These are phyloP conservation scores for Sphaerosporella brunnea DNA, from an alignment of 495 filamentous ascomycete species.

Conservation along the genomic window DNA sequence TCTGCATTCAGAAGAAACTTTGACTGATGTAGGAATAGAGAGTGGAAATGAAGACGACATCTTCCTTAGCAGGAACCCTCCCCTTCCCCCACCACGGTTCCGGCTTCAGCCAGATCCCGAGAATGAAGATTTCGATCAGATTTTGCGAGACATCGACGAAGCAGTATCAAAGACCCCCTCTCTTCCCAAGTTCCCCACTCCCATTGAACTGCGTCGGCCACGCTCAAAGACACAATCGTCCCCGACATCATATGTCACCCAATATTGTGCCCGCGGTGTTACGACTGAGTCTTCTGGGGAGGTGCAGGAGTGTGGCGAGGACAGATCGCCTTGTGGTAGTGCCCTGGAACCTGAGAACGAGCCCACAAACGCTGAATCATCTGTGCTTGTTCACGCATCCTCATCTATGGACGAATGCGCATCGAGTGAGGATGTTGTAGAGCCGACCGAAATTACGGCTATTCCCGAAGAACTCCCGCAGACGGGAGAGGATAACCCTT, in stretches of 20 bases:
- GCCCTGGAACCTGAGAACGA: too few species aligned
- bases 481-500: too few species aligned
- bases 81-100: neutral
- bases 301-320: too few species aligned
- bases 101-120: neutral
- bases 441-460: too few species aligned
- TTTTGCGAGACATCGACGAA: neutral
- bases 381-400: too few species aligned
- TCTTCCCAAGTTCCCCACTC: neutral
- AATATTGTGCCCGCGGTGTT: neutral
- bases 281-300: neutral
- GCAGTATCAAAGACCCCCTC: neutral
- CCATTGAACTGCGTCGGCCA: neutral
- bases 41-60: neutral
- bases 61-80: neutral
- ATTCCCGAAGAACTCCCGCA: too few species aligned
- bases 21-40: neutral
- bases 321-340: too few species aligned
- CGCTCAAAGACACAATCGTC: neutral
- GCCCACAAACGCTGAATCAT: too few species aligned
- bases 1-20: too few species aligned
- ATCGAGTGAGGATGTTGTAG: too few species aligned
- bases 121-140: neutral
- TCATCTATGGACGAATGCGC: too few species aligned
- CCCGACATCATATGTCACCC: conserved; percentile 1